Evolutionary conservation across 2,329 filamentous ascomycete genomes (phyloP), one percentile per base, ranked within the genome.

Genomic region (Talaromyces funiculosus): DNA sequence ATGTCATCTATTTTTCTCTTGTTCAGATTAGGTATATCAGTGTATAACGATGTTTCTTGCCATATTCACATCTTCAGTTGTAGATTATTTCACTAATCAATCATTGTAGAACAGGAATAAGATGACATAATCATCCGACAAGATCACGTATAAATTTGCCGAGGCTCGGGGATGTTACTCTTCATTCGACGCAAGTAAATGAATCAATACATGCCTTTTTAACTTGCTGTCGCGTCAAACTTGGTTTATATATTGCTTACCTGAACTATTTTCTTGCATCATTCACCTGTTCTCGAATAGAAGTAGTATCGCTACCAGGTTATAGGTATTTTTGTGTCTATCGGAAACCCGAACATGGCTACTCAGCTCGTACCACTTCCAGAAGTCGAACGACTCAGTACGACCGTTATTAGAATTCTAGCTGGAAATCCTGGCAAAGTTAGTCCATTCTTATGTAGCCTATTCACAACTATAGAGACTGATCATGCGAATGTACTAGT

Each of bases 341-440:
- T 42, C 47, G 24, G 16, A 16, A 43, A 45, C 20, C 58, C 20
- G 55, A 62, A 29, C 14, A 90, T 89, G 86, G 81, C 84, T 60
- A 76, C 80, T 37, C 80, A 83, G 64, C 80, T 92, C 6, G 81
- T 84, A 29, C 73, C 82, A 18, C 81, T 97, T 14, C 86, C 87
- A 4, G 85, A 88, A 63, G 84, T 96, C 55, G 86, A 93, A 75
- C 85, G 88, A 63, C 81, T 97, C 59, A 93, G 90, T 70, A 83
- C 89, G 20, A 80, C 84, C 14, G 89, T 92, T 47, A 88, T 96
- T 64, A 85, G 94, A 60, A 90, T 99, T 63, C 80, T 97, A 18
- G 94, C 89, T 61, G 91, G 90, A 8, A 99, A 99, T 75, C 93
- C 94, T 12, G 86, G 90, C 71, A 97, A 96, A 80, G 86, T 86